Percentiles rank a stretch among this genome's conserved stretches.
Evolutionary conservation across 768 basidiomycete species (phyloP).

Genomic region (Rhodotorula sphaerocarpa): DNA sequence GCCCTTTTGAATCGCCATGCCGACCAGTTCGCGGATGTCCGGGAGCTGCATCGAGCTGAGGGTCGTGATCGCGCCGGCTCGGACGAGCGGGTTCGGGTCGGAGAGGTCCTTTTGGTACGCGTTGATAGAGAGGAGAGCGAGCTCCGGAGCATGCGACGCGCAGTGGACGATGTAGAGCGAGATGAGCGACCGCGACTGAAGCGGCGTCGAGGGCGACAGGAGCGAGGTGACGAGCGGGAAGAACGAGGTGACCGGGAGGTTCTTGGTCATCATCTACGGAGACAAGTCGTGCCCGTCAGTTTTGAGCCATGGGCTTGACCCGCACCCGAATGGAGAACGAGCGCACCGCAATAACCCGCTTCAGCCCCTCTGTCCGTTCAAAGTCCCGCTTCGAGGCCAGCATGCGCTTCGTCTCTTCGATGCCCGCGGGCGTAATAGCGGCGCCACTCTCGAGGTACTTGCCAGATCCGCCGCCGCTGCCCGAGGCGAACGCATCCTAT

Average conservation of each 20-base stretch:
- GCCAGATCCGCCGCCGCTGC: slow-evolving; percentile 36
- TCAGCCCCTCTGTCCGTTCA: slow-evolving; percentile 92
- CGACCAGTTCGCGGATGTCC: slow-evolving; percentile 75
- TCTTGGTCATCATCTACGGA: slow-evolving; percentile 80
- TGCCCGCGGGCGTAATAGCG: slow-evolving; percentile 59
- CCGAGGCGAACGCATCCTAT: slow-evolving; percentile 34
- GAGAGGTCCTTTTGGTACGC: slow-evolving; percentile 95
- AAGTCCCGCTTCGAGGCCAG: slow-evolving; percentile 79
- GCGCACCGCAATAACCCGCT: slow-evolving; percentile 82
- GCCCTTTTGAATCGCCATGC: slow-evolving; percentile 83
- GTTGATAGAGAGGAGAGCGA: slow-evolving; percentile 91
- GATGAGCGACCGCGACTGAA: slow-evolving; percentile 91
- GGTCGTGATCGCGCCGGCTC: slow-evolving; percentile 90
- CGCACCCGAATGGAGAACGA: no score
- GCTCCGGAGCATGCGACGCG: slow-evolving; percentile 85
- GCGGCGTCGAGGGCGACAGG: slow-evolving; percentile 71
- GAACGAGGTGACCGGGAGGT: slow-evolving; percentile 80
- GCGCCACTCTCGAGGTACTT: slow-evolving; percentile 39
- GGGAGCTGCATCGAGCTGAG: slow-evolving; percentile 84
- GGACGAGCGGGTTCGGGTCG: slow-evolving; percentile 83
- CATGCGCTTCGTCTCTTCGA: slow-evolving; percentile 72
- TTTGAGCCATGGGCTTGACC: no score
- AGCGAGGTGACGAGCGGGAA: slow-evolving; percentile 94
- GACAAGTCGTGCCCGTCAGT: no score
- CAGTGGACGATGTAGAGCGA: slow-evolving; percentile 95